These are phyloP conservation scores for Phytophthora pinifolia DNA, from an alignment of 352 stramenopile genomes.

Conservation along the genomic window DNA sequence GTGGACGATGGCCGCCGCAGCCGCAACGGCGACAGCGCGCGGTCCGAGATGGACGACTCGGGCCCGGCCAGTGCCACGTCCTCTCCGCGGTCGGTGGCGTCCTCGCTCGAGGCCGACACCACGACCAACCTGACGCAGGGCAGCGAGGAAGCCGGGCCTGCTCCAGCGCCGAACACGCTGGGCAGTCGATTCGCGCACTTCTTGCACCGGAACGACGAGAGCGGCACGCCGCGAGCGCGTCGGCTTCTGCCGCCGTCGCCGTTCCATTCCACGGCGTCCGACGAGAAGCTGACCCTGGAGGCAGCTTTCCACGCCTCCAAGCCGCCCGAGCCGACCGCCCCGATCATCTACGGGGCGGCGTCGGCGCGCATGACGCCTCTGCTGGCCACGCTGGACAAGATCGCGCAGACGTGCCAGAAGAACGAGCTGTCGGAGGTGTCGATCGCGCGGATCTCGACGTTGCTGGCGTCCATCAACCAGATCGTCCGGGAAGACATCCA, in stretches of 20 bases:
- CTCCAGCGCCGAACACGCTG: conserved; percentile 9
- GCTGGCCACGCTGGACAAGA: conserved; percentile 45
- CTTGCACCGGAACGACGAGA: conserved; percentile 26
- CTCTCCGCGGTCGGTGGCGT: conserved; percentile 31
- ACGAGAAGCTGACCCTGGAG: conserved; percentile 26
- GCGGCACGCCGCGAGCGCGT: conserved; percentile 15
- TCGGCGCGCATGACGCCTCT: conserved; percentile 45
- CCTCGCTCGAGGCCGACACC: conserved; percentile 26
- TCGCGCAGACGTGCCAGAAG: conserved; percentile 54
- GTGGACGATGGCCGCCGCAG: conserved; percentile 30
- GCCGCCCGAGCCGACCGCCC: conserved; percentile 9
- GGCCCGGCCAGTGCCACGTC: conserved; percentile 18
- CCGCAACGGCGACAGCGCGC: conserved; percentile 24
- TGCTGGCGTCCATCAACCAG: conserved; percentile 66
- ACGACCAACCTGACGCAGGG: conserved; percentile 29
- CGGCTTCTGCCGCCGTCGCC: conserved; percentile 24
- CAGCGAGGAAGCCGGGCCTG: conserved; percentile 4
- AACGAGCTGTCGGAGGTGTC: conserved; percentile 62
- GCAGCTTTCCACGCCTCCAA: conserved; percentile 30
- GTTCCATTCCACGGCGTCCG: conserved; percentile 26
- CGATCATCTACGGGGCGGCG: conserved; percentile 20
- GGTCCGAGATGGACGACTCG: conserved; percentile 22
- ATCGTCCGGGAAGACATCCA: conserved; percentile 67
- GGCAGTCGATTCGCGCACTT: conserved; percentile 39
- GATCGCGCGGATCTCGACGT: conserved; percentile 64